Base-by-base conservation (phyloP, 805 yeast genomes). In the Wickerhamiella shivajii region DNA sequence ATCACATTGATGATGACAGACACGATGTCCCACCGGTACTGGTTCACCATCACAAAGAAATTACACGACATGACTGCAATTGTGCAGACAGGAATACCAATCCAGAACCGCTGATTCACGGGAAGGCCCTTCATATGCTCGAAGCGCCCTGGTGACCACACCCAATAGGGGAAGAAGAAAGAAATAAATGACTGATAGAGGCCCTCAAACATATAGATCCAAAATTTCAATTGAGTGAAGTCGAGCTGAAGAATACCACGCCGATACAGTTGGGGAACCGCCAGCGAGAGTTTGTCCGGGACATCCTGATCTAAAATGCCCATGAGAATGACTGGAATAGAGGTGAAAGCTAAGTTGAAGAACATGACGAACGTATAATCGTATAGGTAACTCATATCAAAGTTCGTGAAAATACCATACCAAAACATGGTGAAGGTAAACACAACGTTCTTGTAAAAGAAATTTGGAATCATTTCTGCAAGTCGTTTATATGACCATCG, bases 291-390 rank as follows among this genome's bases (percentile, higher is more conserved):
- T 33, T 63, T 60, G 45, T 71, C 81, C 15, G 69, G 60, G 18
- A 78, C 77, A 53, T 78, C 90, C 51, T 78, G 87, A 52, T 78
- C 92, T 27, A 77, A 56, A 19, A 74, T 64, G 12, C 78, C 90
- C 52, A 78, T 55, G 42, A 74, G 64, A 31, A 78, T 76, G 29
- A 78, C 78, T 4, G 92, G 87, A 38, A 77, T 55, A 6, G 90
- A 77, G 1, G 90, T 78, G 48, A 78, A 78, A 3, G 83, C 81
- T 60, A 79, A 64, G 52, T 78, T 78, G 63, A 73, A 78, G 50
- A 78, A 69, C 70, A 77, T 74, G 56, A 79, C 64, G 50, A 68
- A 76, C 15, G 92, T 78, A 56, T 69, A 79, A 55, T 78, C 87
- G 46, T 71, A 77, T 49, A 77, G 59, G 49, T 77, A 78, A 2